Percentiles rank a stretch among this genome's conserved stretches.
phyloP scores from a whole-genome alignment of 2,329 filamentous ascomycete species.

The Talaromyces sp. region DNA sequence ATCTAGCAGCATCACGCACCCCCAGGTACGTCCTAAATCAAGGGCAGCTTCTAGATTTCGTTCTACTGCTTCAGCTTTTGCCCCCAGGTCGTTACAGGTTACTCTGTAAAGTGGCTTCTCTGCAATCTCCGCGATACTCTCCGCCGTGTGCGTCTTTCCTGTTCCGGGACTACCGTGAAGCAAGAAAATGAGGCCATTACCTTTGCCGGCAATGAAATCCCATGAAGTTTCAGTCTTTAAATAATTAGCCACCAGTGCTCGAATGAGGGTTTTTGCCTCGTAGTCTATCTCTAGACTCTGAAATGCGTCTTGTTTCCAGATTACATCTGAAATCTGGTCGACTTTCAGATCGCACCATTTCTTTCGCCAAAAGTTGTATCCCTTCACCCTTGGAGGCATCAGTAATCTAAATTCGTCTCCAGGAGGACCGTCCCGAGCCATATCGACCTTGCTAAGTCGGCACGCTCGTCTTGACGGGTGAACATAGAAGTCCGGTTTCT shows the following conservation, averaged over 20 bases:
- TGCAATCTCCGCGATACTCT: slow-evolving; percentile 49
- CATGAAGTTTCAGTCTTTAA: background rate
- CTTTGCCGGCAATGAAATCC: background rate
- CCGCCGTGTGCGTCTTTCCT: slow-evolving; percentile 51
- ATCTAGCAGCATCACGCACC: background rate
- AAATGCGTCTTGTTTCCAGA: background rate
- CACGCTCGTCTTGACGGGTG: background rate
- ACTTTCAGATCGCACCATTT: background rate
- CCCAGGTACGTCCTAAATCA: slow-evolving; percentile 21
- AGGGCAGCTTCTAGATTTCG: slow-evolving; percentile 15
- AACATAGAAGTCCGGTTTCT: background rate
- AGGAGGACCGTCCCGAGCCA: background rate
- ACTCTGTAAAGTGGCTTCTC: slow-evolving; percentile 48
- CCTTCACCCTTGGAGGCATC: background rate
- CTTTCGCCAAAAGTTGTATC: background rate
- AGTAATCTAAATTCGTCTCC: background rate
- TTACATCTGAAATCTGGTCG: background rate
- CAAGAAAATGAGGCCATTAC: slow-evolving; percentile 41
- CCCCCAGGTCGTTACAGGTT: slow-evolving; percentile 46
- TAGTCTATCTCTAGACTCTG: background rate
- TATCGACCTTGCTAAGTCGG: background rate
- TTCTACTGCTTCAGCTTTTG: slow-evolving; percentile 40
- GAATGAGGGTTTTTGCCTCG: background rate
- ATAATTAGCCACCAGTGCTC: background rate
- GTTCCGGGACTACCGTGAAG: slow-evolving; percentile 50